These are phyloP conservation scores for Annulohypoxylon stygium DNA, from an alignment of 495 filamentous ascomycete species.

Conservation along the genomic window DNA sequence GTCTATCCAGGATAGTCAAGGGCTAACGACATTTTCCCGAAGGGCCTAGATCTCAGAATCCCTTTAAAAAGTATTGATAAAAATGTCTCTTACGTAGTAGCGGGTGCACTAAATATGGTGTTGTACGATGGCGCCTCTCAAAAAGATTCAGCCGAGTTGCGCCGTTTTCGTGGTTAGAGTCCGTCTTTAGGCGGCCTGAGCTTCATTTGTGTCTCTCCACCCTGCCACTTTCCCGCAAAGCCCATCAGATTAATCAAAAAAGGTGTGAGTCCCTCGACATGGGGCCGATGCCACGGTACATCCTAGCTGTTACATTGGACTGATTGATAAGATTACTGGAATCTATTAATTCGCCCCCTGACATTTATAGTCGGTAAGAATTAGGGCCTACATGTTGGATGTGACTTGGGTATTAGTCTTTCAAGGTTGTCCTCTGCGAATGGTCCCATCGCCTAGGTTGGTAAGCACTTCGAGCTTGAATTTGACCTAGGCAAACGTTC, in stretches of 20 bases:
- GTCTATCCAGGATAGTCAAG: conserved; percentile 7
- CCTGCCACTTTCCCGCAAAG: conserved; percentile 37
- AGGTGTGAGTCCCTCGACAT: conserved; percentile 21
- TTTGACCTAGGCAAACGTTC: not conserved
- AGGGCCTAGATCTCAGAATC: conserved; percentile 26
- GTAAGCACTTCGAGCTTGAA: not conserved
- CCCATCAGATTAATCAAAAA: conserved; percentile 30
- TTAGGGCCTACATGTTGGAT: not conserved
- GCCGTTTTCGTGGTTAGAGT: conserved; percentile 9
- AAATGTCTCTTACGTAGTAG: conserved; percentile 31
- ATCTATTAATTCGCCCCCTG: conserved; percentile 32
- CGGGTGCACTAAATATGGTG: conserved; percentile 25
- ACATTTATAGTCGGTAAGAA: conserved; percentile 17
- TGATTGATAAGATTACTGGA: conserved; percentile 43
- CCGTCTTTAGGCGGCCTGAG: conserved; percentile 10
- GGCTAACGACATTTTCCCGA: not conserved
- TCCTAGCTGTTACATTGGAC: conserved; percentile 25
- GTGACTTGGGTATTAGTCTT: not conserved
- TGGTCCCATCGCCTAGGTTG: conserved; percentile 5
- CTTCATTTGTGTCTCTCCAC: conserved; percentile 22
- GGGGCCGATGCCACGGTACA: conserved; percentile 31
- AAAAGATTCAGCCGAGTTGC: conserved; percentile 14
- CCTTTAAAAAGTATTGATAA: conserved; percentile 3
- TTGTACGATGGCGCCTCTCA: conserved; percentile 27
- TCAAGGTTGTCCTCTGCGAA: not conserved